phyloP scores from a whole-genome alignment of 2,329 filamentous ascomycete species.

The Clarireedia sp. region DNA sequence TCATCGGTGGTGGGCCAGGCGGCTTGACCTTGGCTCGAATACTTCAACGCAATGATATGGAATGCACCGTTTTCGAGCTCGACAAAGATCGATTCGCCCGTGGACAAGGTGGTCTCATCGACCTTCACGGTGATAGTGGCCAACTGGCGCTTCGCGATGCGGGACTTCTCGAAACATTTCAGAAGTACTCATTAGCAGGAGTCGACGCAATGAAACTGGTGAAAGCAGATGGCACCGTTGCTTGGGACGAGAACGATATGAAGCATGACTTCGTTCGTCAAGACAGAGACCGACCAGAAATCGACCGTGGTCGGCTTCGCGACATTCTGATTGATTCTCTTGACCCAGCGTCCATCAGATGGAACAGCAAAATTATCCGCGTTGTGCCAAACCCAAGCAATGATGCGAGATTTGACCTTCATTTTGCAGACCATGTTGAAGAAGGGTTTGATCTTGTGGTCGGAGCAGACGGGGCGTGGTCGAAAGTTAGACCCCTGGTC shows the following conservation, averaged over 20 bases:
- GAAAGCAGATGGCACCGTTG: slow-evolving; percentile 22
- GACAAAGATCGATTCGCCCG: slow-evolving; percentile 16
- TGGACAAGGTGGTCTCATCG: slow-evolving; percentile 37
- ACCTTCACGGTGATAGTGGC: slow-evolving; percentile 33
- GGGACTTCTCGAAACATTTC: slow-evolving; percentile 26
- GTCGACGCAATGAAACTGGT: slow-evolving; percentile 35
- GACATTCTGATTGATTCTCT: slow-evolving; percentile 30
- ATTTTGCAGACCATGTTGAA: slow-evolving; percentile 11
- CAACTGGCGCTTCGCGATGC: slow-evolving; percentile 29
- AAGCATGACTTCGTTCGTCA: slow-evolving; percentile 2
- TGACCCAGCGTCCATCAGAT: slow-evolving; percentile 31
- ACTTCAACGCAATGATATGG: slow-evolving; percentile 21
- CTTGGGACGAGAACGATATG: slow-evolving; percentile 15
- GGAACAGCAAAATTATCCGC: slow-evolving; percentile 31
- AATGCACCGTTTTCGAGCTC: slow-evolving; percentile 28
- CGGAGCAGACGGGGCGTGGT: slow-evolving; percentile 36
- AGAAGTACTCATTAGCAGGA: slow-evolving; percentile 34
- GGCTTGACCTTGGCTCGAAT: slow-evolving; percentile 19
- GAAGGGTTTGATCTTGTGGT: slow-evolving; percentile 32
- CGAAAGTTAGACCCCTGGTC: slow-evolving; percentile 29
- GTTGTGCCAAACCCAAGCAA: slow-evolving; percentile 6
- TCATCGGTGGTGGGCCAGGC: slow-evolving; percentile 18
- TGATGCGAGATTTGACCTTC: slow-evolving; percentile 13
- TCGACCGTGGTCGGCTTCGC: slow-evolving; percentile 31
- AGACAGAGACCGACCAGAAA: slow-evolving; percentile 31